A percentile compares a stretch with the other conserved stretches of the same genome.
Conservation (phyloP, 352 stramenopile genomes). For the Globisporangium canariense region DNA sequence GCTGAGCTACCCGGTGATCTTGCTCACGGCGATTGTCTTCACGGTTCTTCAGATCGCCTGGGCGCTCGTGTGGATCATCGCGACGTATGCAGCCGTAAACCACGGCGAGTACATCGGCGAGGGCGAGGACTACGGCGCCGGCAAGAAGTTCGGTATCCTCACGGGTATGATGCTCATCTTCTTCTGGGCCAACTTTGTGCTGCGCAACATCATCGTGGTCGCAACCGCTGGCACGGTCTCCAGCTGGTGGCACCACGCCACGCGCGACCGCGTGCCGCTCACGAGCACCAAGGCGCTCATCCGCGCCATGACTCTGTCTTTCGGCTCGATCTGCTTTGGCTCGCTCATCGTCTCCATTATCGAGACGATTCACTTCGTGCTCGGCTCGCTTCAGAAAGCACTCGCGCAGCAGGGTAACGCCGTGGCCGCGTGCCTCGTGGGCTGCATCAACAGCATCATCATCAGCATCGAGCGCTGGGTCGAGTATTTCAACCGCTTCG, state of each 20-base stretch:
- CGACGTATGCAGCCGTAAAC: slow-evolving; percentile 57
- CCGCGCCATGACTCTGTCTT: slow-evolving; percentile 73
- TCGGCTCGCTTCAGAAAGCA: slow-evolving; percentile 33
- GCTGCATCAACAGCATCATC: slow-evolving; percentile 51
- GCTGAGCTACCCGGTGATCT: slow-evolving; percentile 66
- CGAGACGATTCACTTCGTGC: slow-evolving; percentile 49
- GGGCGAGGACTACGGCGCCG: slow-evolving; percentile 25
- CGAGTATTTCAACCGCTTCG: slow-evolving; percentile 79
- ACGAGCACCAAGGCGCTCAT: slow-evolving; percentile 40
- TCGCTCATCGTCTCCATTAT: slow-evolving; percentile 72
- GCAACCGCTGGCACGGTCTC: slow-evolving; percentile 81
- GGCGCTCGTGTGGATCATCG: slow-evolving; percentile 70
- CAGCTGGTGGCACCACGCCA: slow-evolving; percentile 80
- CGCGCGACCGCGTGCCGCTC: slow-evolving; percentile 33
- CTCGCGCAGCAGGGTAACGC: slow-evolving; percentile 42
- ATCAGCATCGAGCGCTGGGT: slow-evolving; percentile 54
- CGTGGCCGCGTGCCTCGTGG: slow-evolving; percentile 45
- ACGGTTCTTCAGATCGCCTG: slow-evolving; percentile 73
- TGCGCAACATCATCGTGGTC: slow-evolving; percentile 79
- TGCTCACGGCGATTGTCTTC: slow-evolving; percentile 64
- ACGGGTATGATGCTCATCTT: slow-evolving; percentile 72
- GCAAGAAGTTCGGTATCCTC: slow-evolving; percentile 34
- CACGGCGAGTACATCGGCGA: slow-evolving; percentile 45
- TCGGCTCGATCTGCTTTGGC: slow-evolving; percentile 86
- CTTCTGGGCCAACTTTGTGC: slow-evolving; percentile 75